Percentiles rank a stretch among this genome's conserved stretches.
Evolutionary conservation across 768 basidiomycete species (phyloP).

Genomic region (Holtermanniella nyarrowii): DNA sequence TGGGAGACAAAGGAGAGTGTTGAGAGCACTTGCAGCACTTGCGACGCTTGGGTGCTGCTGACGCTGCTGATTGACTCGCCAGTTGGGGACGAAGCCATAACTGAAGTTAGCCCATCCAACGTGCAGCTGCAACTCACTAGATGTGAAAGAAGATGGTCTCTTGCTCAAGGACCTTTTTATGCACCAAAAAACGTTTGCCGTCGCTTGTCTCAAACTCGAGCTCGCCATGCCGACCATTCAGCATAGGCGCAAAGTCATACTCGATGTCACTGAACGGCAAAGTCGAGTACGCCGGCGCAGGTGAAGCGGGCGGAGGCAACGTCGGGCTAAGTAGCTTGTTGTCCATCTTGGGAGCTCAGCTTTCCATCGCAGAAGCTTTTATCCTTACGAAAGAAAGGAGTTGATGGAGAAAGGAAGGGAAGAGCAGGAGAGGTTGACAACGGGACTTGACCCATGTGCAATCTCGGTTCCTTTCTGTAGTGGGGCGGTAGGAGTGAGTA

Average conservation of each 20-base stretch:
- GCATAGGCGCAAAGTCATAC: conserved; percentile 24
- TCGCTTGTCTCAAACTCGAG: conserved; percentile 31
- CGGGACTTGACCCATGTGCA: too few species aligned
- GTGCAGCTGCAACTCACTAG: conserved; percentile 19
- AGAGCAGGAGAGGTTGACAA: too few species aligned
- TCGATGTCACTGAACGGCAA: conserved; percentile 23
- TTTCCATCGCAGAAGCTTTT: too few species aligned
- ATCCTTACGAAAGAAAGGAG: too few species aligned
- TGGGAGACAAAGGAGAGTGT: conserved; percentile 16
- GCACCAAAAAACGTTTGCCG: conserved; percentile 31
- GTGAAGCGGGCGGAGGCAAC: conserved; percentile 14
- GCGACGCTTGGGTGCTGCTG: not conserved
- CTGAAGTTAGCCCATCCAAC: conserved; percentile 5
- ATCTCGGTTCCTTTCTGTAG: too few species aligned
- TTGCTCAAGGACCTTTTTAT: conserved; percentile 23
- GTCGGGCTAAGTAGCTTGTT: not conserved
- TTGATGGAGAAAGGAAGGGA: too few species aligned
- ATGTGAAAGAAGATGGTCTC: conserved; percentile 38
- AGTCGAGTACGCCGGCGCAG: conserved; percentile 31
- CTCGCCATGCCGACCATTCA: conserved; percentile 23
- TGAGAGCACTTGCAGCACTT: not conserved
- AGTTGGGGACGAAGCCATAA: conserved; percentile 35
- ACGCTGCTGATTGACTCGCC: conserved; percentile 16
- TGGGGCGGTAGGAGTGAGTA: too few species aligned
- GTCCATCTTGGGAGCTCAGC: not conserved